Evolutionary conservation across 2,329 filamentous ascomycete genomes (phyloP).

Genomic region (Penicillium fuscoglaucum): DNA sequence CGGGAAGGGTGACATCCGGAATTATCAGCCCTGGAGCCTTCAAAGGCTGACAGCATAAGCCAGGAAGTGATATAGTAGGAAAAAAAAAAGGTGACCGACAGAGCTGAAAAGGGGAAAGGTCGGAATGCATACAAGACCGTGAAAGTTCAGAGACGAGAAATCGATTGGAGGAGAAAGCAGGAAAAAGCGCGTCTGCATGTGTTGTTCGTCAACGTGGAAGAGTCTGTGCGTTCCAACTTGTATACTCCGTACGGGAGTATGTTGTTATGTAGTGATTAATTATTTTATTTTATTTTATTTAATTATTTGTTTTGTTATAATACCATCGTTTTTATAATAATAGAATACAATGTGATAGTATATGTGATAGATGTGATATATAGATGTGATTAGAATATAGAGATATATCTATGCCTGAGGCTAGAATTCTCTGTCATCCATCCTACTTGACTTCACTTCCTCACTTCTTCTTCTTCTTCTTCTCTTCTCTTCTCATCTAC

Average conservation of each 20-base stretch:
- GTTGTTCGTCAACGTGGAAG: conserved; percentile 9
- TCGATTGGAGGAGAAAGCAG: conserved; percentile 18
- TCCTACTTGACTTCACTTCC: background rate
- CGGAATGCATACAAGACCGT: background rate
- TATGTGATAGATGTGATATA: no score
- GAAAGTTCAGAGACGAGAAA: conserved; percentile 1
- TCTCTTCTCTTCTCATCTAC: background rate
- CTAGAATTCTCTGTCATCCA: background rate
- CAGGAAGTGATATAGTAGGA: background rate
- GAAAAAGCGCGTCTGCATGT: conserved; percentile 12
- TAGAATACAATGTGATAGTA: no score
- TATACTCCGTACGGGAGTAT: background rate
- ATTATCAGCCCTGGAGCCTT: background rate
- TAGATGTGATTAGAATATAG: no score
- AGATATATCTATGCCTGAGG: background rate
- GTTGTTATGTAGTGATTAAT: no score
- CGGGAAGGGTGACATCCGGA: background rate
- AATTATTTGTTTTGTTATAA: no score
- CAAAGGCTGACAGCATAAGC: background rate
- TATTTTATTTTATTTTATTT: no score
- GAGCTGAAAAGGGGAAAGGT: background rate
- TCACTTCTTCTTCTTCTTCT: background rate
- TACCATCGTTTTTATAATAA: no score
- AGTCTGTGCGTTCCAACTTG: conserved; percentile 6
- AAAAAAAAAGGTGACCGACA: background rate